Evolutionary conservation across 257 asterid species (phyloP), one percentile per base, ranked within the genome.

Genomic region (Primulina tabacum): DNA sequence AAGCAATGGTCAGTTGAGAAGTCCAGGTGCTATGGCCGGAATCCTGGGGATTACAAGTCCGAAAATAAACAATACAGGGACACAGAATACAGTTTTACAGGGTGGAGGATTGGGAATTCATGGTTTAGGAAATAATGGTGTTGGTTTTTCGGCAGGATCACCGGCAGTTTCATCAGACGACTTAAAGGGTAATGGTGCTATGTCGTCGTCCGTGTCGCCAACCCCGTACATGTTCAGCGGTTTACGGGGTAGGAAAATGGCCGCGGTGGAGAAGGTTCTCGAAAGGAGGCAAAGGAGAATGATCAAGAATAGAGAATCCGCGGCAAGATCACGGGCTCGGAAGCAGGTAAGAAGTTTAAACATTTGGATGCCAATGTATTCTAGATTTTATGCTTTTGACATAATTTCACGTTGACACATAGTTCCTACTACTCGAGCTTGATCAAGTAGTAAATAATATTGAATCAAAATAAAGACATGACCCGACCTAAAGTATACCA

Each of bases 211-310:
- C 4, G 82, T 88, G 35, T 84, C 98, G 1, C 97, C 98, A 7
- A 80, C 83, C 53, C 97, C 98, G 5, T 88, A 81, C 56, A 81
- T 79, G 66, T 85, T 88, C 53, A 88, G 95, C 57, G 84, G 92
- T 67, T 52, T 86, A 74, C 71, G 96, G 75, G 92, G 92, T 21
- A 82, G 97, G 81, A 88, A 80, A 47, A 76, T 80, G 47, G 80
- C 90, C 34, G 89, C 80, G 68, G 55, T 92, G 84, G 98, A 92
- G 77, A 92, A 90, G 80, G 97, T 86, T 70, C 91, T 92, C 43
- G 98, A 92, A 29, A 88, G 98, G 82, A 84, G 98, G 86, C 98
- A 90, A 68, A 90, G 91, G 83, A 90, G 98, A 80, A 92, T 92
- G 98, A 90, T 92, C 6, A 92, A 92, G 75, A 92, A 92, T 70